Base-by-base conservation (phyloP, 192 early-diverging fungal genomes). In the Phycomyces nitens region DNA sequence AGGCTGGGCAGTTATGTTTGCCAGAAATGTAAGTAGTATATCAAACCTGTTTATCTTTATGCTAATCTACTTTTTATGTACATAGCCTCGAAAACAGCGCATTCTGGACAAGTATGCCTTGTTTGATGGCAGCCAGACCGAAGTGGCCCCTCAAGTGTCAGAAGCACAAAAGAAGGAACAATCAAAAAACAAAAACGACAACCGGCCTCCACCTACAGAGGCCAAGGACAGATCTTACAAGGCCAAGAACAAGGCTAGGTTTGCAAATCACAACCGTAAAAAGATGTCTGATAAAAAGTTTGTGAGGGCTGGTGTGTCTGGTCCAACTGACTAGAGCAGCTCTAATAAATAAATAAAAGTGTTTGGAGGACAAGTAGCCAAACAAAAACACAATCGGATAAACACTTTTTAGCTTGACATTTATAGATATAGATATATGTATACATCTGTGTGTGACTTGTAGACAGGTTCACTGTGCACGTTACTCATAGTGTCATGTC, bases 1-100 rank as follows among this genome's bases (percentile, higher is more conserved):
- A 66, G 95, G 95, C 34, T 98, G 95, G 95, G 85, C 77, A 41
- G 82, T 82, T 16, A 96, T 98, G 94, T 87, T 92, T 66, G 75
- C 78, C 50, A 77, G 92, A 51, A 92, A 94, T 65, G 89, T 90
- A 78, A 81, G 86, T 80, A 23, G 44, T 53, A 43, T 57, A 60
- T 44, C n/a, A 8, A 39, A 6, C 9, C 6, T 20, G 15, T 39
- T 56, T n/a, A 62, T 18, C 24, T 20, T 40, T 3, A 43, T 40
- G 57, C 29, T 40, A 42, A 42, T 10, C 20, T 10, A 22, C 47
- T 0, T 41, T n/a, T n/a, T n/a, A n/a, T 22, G 54, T 52, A 14
- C 24, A 15, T 74, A 89, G 86, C 89, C 92, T 10, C 73, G 78
- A 44, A 88, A 88, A 66, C 77, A 91, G 24, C 67, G 69, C 42